Evolutionary conservation across 768 basidiomycete species (phyloP), one percentile per base, ranked within the genome.

Genomic region (Gloeophyllum trabeum): DNA sequence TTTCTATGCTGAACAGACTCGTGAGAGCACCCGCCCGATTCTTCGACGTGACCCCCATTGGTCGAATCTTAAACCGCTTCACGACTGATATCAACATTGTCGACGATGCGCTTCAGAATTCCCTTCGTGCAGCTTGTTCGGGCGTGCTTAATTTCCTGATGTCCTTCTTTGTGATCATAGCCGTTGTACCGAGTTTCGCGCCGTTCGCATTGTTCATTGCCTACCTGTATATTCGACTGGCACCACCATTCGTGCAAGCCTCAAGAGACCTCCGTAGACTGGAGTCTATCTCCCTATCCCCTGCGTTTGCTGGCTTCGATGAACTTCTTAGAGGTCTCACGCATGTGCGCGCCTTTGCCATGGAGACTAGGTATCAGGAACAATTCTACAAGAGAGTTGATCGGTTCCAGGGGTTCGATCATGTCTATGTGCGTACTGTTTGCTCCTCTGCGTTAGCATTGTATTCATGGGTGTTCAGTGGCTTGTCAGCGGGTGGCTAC

Each of bases 51-150:
- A 85, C 81, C 3, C 83, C 83, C 1, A 75, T 81, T 28, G 87
- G 87, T 6, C 65, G 83, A 5, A 82, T 90, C 49, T 66, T 85
- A 28, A 88, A 89, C 51, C 73, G 89, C 14, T 84, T 90, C 53
- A 82, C 81, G 12, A 70, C 74, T 5, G 84, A 89, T 50, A 79
- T 89, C 51, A 78, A 77, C 40, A 79, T 78, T 4, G 76, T 88
- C 34, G 86, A 90, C 53, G 67, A 71, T 4, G 67, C 72, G 0
- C 63, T 85, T 1, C 72, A 78, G 49, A 60, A 59, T 40, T 79
- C 79, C 4, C 73, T 70, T 4, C 60, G 75, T 26, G 59, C 58
- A 5, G 79, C 76, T 38, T 54, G 82, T 12, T 65, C 67, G 4
- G 79, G 79, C 4, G 57, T 73, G 5, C 58, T 83, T 45, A 75